Conservation (phyloP, 2,329 filamentous ascomycete species). For the Coniochaeta sp. region DNA sequence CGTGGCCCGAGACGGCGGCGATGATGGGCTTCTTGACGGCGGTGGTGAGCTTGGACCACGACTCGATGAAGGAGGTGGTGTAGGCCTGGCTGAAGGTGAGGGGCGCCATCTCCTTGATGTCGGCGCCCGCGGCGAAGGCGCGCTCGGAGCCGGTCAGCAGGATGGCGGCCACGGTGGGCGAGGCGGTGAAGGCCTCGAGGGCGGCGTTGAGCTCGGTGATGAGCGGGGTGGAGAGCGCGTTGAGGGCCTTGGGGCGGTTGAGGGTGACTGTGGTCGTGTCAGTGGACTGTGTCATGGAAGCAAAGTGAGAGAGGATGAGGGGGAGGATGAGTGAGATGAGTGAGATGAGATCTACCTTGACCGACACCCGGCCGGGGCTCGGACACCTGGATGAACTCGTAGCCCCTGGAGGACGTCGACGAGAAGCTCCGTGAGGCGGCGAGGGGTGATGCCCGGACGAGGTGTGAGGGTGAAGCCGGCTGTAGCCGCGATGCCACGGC, state of each 20-base stretch:
- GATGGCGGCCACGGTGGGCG: constrained; percentile 65
- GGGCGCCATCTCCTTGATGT: constrained; percentile 98
- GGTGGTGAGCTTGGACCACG: constrained; percentile 81
- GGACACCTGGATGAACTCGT: constrained; percentile 78
- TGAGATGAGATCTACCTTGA: constrained; percentile 56
- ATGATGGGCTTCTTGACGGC: constrained; percentile 90
- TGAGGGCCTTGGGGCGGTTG: constrained; percentile 90
- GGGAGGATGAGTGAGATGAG: constrained; percentile 5
- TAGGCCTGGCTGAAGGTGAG: constrained; percentile 86
- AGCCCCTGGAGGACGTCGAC: constrained; percentile 38
- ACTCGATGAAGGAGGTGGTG: constrained; percentile 85
- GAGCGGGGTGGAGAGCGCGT: constrained; percentile 85
- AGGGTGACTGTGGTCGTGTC: constrained; percentile 61
- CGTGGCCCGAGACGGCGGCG: constrained; percentile 88
- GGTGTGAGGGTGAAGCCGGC: constrained; percentile 46
- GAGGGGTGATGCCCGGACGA: constrained; percentile 32
- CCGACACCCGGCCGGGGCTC: constrained; percentile 84
- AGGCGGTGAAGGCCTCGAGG: constrained; percentile 61
- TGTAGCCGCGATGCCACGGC: constrained; percentile 55
- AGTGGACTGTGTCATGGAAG: not conserved
- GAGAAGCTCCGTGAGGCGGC: constrained; percentile 38
- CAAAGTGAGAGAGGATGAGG: too few species aligned
- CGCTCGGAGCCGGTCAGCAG: constrained; percentile 82
- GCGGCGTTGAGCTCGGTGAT: constrained; percentile 85
- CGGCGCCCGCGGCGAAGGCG: constrained; percentile 91